A percentile compares a stretch with the other conserved stretches of the same genome.
Evolutionary conservation across 1,139 yeast genomes (phyloP).

Genomic region (Sugiyamaella castrensis): DNA sequence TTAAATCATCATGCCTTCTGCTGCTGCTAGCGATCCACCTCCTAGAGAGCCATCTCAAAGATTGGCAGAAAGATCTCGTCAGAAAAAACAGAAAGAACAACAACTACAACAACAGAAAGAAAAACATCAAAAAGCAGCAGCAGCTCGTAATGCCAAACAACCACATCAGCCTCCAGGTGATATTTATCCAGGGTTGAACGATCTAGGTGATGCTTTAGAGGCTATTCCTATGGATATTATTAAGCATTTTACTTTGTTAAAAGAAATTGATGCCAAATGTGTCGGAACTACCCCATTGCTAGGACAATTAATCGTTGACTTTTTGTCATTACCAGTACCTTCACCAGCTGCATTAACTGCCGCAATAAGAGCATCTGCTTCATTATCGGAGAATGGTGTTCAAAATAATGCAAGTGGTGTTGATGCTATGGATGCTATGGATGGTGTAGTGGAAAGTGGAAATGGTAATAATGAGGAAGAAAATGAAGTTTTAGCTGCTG

Average conservation of each 20-base stretch:
- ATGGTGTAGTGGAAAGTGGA: not conserved
- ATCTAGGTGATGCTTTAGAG: conserved; percentile 84
- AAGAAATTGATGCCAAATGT: conserved; percentile 95
- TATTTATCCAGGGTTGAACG: conserved; percentile 82
- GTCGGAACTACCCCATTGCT: conserved; percentile 70
- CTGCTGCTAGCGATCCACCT: conserved; percentile 5
- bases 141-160: conserved; percentile 1
- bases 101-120: not conserved
- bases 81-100: conserved; percentile 2
- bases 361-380: conserved; percentile 6
- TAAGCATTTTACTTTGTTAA: conserved; percentile 79
- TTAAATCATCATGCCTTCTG: too few species aligned
- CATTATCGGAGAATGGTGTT: not conserved
- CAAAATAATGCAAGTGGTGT: not conserved
- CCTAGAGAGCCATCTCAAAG: conserved; percentile 15
- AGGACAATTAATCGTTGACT: conserved; percentile 54
- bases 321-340: conserved; percentile 33
- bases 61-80: conserved; percentile 12
- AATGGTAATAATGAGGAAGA: not conserved
- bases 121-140: not conserved
- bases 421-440: not conserved
- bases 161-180: conserved; percentile 9
- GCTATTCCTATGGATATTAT: conserved; percentile 84
- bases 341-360: conserved; percentile 8
- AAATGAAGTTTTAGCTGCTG: conserved; percentile 2